These are phyloP conservation scores for Sarocladium strictum DNA, from an alignment of 2,329 filamentous ascomycete species.

Conservation along the genomic window DNA sequence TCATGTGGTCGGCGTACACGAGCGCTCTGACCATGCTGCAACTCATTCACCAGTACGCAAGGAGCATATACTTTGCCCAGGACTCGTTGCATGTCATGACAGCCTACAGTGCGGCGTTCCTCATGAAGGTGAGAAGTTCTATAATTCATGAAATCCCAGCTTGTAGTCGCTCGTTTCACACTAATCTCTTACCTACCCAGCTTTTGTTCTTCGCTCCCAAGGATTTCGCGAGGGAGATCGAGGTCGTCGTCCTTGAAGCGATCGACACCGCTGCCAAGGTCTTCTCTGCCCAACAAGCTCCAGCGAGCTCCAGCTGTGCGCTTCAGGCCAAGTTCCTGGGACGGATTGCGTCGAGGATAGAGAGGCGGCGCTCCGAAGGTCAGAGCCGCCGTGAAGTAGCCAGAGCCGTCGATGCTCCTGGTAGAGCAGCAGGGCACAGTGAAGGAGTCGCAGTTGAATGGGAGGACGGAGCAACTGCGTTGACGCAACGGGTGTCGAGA, in stretches of 20 bases:
- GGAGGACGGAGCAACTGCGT: too few species aligned
- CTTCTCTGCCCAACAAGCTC: constrained; percentile 23
- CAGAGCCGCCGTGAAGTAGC: too few species aligned
- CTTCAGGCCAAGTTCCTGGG: constrained; percentile 25
- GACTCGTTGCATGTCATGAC: constrained; percentile 37
- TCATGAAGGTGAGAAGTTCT: constrained; percentile 29
- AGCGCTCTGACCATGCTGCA: constrained; percentile 23
- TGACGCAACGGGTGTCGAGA: too few species aligned
- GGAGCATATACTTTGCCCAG: constrained; percentile 31
- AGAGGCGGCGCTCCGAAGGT: not conserved
- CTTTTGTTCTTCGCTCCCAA: not conserved
- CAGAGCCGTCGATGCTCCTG: too few species aligned
- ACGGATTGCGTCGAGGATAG: constrained; percentile 14
- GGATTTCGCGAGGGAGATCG: not conserved
- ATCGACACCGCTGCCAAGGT: constrained; percentile 15
- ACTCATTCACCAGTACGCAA: constrained; percentile 22
- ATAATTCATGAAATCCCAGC: too few species aligned
- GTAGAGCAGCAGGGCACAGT: too few species aligned
- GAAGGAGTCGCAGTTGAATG: too few species aligned
- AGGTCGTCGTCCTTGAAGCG: constrained; percentile 11
- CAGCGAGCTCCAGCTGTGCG: constrained; percentile 21
- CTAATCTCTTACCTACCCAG: not conserved
- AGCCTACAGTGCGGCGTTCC: constrained; percentile 32
- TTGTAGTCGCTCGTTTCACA: too few species aligned
- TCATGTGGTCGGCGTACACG: constrained; percentile 25